A percentile compares a stretch with the other conserved stretches of the same genome.
These are phyloP conservation scores for Alternaria rosae DNA, from an alignment of 2,329 filamentous ascomycete genomes.

Conservation along the genomic window DNA sequence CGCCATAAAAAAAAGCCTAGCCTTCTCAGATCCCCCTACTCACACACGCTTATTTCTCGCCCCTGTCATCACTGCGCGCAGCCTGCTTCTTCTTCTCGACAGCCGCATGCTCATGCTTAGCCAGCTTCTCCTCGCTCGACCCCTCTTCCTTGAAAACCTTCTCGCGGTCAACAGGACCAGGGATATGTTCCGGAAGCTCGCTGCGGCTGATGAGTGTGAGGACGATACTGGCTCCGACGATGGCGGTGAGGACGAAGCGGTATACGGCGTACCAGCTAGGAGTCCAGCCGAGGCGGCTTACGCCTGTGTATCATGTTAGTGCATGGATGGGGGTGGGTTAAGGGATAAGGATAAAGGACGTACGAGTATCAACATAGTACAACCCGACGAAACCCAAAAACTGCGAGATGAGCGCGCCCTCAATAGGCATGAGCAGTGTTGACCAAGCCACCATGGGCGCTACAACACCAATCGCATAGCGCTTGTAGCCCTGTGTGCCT, in stretches of 20 bases:
- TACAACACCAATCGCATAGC: slow-evolving; percentile 83
- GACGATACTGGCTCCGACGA: slow-evolving; percentile 84
- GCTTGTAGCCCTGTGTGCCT: slow-evolving; percentile 73
- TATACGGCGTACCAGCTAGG: slow-evolving; percentile 88
- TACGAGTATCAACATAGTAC: slow-evolving; percentile 78
- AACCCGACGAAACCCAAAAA: slow-evolving; percentile 85
- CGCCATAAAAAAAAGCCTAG: not conserved
- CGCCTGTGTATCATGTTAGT: slow-evolving; percentile 49
- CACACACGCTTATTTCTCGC: not conserved
- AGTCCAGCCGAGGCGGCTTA: slow-evolving; percentile 76
- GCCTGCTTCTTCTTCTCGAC: slow-evolving; percentile 33
- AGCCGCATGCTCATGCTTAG: slow-evolving; percentile 41
- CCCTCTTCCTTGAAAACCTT: slow-evolving; percentile 55
- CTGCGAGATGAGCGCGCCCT: slow-evolving; percentile 85
- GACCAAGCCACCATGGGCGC: slow-evolving; percentile 88
- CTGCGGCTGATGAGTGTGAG: slow-evolving; percentile 82
- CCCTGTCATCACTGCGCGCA: slow-evolving; percentile 28
- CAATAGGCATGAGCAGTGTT: slow-evolving; percentile 81
- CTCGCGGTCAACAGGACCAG: slow-evolving; percentile 55
- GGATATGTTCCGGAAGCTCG: slow-evolving; percentile 68
- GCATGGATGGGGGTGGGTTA: not conserved
- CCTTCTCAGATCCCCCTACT: not conserved
- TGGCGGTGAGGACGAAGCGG: slow-evolving; percentile 89
- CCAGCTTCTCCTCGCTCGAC: slow-evolving; percentile 35
- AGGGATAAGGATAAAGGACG: not conserved